Base-by-base conservation (phyloP, 2,329 filamentous ascomycete genomes). In the Apiospora malaysiana region DNA sequence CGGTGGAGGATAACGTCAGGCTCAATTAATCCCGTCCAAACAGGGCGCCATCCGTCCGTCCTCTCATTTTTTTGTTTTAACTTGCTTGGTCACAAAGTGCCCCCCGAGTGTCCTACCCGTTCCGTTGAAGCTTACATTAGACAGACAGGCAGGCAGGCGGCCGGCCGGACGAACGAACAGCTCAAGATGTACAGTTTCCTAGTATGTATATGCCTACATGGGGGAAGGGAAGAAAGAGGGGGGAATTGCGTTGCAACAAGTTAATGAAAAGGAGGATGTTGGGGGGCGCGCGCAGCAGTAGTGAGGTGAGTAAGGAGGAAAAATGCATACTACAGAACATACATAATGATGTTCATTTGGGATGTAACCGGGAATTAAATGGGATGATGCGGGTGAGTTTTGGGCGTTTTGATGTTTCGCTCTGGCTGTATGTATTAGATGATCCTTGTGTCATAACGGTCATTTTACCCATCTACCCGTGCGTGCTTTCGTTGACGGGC, bases 381-480 rank as follows among this genome's bases (percentile, higher is more conserved):
- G 56, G 32, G 27, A 40, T 63, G 56, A 63, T 63, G 56, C 27
- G 32, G 27, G 18, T 37, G 56, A n/a, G 56, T 16, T 63, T 23
- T 32, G 56, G 56, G 56, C 56, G 56, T 40, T 37, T 63, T 63
- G 56, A 63, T 63, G 56, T 63, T 63, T 63, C 56, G 56, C 32
- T 63, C 56, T 63, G 56, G 56, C 56, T 37, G n/a, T 63, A 63
- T 37, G n/a, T 63, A 63, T n/a, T 40, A 63, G 32, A 40, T 23
- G 56, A 63, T 37, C 56, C 56, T 63, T 63, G 32, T 40, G 32
- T 9, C 32, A n/a, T 63, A 63, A 63, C 56, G 56, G 56, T 63
- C 32, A 63, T 63, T 63, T 63, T 40, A 63, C 56, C 56, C 56
- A 63, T 63, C 56, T 40, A 63, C 56, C 56, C 56, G 32, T 63